Conservation (phyloP, 106 monocot genomes). For the Allium cepa region DNA sequence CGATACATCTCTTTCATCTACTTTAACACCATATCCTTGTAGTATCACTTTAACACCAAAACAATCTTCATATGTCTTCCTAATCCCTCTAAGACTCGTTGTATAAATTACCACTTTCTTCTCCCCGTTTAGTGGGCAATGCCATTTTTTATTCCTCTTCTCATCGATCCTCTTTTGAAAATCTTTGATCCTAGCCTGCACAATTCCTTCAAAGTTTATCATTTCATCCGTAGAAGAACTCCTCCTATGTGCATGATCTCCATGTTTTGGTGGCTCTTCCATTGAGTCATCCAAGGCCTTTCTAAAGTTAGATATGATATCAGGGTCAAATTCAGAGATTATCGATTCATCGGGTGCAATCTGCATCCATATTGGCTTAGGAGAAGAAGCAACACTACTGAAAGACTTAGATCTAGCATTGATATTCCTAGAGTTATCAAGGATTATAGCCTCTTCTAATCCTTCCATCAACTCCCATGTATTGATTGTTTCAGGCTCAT, state of each 20-base stretch:
- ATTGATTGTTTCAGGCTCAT: conserved; percentile 55
- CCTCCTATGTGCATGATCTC: conserved; percentile 11
- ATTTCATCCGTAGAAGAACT: background rate
- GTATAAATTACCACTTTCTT: conserved; percentile 59
- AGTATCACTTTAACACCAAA: conserved; percentile 30
- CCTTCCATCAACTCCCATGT: conserved; percentile 72
- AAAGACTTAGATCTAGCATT: conserved; percentile 24
- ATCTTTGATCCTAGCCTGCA: conserved; percentile 34
- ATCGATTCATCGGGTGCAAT: conserved; percentile 1
- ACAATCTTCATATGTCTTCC: conserved; percentile 86
- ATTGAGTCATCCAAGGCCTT: conserved; percentile 20
- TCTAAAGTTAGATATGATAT: conserved; percentile 30
- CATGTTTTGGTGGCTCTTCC: conserved; percentile 2
- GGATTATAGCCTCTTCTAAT: conserved; percentile 32
- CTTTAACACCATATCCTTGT: conserved; percentile 34
- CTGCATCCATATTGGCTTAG: conserved; percentile 25
- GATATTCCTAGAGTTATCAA: background rate
- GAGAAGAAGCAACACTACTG: conserved; percentile 10
- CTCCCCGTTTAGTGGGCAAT: conserved; percentile 27
- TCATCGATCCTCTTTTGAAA: conserved; percentile 71
- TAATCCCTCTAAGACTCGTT: conserved; percentile 76
- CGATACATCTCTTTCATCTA: conserved; percentile 88
- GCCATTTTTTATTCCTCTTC: conserved; percentile 7
- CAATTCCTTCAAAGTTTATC: conserved; percentile 30
- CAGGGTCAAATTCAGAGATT: conserved; percentile 31